Evolutionary conservation across 148 eudicot species (phyloP).

Genomic region (Vaccinium vitisidaea): DNA sequence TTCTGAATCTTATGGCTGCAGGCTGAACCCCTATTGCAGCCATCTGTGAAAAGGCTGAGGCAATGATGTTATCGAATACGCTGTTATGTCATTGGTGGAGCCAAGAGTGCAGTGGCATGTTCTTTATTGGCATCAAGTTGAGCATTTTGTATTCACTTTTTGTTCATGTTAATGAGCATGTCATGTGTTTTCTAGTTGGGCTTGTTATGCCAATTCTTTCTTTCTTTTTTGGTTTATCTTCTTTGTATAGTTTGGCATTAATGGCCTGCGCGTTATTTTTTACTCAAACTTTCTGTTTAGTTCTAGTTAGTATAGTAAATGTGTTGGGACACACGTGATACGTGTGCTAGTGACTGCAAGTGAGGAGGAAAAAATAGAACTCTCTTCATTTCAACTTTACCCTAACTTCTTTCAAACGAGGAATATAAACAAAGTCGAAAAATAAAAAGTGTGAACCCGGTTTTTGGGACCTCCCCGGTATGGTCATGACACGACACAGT

Average conservation of each 20-base stretch:
- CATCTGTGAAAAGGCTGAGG: not conserved
- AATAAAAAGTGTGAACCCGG: too few species aligned
- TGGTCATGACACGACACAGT: too few species aligned
- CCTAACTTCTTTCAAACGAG: too few species aligned
- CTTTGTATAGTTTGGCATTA: not conserved
- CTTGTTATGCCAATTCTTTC: not conserved
- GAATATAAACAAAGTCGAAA: too few species aligned
- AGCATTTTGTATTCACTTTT: not conserved
- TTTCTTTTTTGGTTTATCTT: not conserved
- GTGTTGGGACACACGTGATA: too few species aligned
- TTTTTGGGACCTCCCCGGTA: too few species aligned
- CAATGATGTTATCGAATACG: not conserved
- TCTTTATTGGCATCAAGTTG: not conserved
- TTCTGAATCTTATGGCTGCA: not conserved
- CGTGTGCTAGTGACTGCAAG: too few species aligned
- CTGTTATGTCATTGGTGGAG: not conserved
- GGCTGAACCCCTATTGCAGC: conserved; percentile 7
- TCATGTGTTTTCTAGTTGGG: not conserved
- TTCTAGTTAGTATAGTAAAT: too few species aligned
- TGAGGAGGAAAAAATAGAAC: too few species aligned
- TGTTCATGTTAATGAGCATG: not conserved
- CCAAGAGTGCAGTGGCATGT: not conserved
- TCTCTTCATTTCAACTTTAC: too few species aligned
- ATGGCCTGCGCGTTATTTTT: too few species aligned
- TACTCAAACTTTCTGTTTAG: too few species aligned